Conservation (phyloP, 2,329 filamentous ascomycete species). For the Pseudogymnoascus sp. region DNA sequence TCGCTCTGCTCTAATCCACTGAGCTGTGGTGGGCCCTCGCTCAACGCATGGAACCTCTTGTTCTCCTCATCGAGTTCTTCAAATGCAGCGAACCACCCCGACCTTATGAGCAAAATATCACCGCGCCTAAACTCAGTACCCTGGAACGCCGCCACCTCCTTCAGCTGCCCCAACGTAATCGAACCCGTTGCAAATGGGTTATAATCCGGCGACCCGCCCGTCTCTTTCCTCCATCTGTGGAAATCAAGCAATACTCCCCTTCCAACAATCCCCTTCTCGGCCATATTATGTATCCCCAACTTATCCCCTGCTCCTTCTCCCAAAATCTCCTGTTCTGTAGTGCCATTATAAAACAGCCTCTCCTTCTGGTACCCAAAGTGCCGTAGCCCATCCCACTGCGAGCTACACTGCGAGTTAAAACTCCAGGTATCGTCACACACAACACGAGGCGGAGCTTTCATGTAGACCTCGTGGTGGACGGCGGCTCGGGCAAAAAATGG, state of each 20-base stretch:
- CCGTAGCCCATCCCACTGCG: constrained; percentile 49
- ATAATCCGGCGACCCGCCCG: constrained; percentile 32
- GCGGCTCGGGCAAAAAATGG: constrained; percentile 47
- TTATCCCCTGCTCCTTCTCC: constrained; percentile 19
- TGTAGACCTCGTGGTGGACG: constrained; percentile 45
- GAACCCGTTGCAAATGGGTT: constrained; percentile 30
- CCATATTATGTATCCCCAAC: constrained; percentile 41
- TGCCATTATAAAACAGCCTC: constrained; percentile 31
- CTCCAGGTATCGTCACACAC: constrained; percentile 57
- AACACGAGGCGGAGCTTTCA: constrained; percentile 43
- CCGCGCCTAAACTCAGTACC: constrained; percentile 41
- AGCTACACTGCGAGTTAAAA: constrained; percentile 50
- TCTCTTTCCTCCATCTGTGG: constrained; percentile 33
- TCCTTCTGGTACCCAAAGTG: constrained; percentile 46
- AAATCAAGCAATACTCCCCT: constrained; percentile 48
- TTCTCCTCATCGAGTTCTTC: constrained; percentile 21
- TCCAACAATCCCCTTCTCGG: constrained; percentile 47
- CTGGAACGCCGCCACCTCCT: constrained; percentile 37
- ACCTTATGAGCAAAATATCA: constrained; percentile 43
- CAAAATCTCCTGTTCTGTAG: constrained; percentile 34
- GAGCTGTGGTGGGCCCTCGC: constrained; percentile 28
- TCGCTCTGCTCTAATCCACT: constrained; percentile 27
- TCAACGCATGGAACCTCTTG: constrained; percentile 26
- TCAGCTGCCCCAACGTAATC: constrained; percentile 34
- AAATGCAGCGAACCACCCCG: constrained; percentile 28